Evolutionary conservation across 805 yeast genomes (phyloP), one percentile per base, ranked within the genome.

Genomic region (Suhomyces kilbournensis): DNA sequence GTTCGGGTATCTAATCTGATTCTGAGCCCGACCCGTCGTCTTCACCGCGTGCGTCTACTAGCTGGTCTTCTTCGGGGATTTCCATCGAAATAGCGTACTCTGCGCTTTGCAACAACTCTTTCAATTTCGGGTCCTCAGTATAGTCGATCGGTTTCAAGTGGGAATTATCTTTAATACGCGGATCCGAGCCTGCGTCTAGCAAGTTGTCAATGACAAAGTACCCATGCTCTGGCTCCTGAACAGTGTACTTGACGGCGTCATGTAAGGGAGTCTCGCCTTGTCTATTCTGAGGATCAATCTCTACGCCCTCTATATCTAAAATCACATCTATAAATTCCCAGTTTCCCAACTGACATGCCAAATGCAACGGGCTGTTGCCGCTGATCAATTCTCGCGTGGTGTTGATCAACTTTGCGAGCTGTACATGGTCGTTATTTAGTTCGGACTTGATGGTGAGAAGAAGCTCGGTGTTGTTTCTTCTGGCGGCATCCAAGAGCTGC

Each of bases 201-300:
- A 94, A 78, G 65, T 86, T 87, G 62, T 89, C 96, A 10, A 85
- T 82, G 32, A 91, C 76, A 59, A 85, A 89, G 22, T 77, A 72
- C 0, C 96, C 97, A 67, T 87, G 91, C 54, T 89, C 97, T 0
- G 94, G 89, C 63, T 93, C 97, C 23, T 83, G 84, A 45, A 76
- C 74, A 12, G 92, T 78, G 67, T 88, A 93, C 55, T 80, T 80
- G 10, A 86, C 96, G 4, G 97, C 96, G 55, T 81, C 72, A 69
- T 93, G 98, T 56, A 94, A 78, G 12, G 99, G 97, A 1, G 97
- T 90, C 57, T 89, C 92, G 38, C 91, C 92, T 49, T 86, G 86
- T 35, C 83, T 77, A 67, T 88, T 88, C 40, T 70, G 65, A 1
- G 97, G 94, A 67, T 94, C 97, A 28, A 92, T 84, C 59, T 92